Percentiles rank a stretch among this genome's conserved stretches.
Evolutionary conservation across 2,329 filamentous ascomycete genomes (phyloP).

Genomic region (Neoscytalidium dimidiatum): DNA sequence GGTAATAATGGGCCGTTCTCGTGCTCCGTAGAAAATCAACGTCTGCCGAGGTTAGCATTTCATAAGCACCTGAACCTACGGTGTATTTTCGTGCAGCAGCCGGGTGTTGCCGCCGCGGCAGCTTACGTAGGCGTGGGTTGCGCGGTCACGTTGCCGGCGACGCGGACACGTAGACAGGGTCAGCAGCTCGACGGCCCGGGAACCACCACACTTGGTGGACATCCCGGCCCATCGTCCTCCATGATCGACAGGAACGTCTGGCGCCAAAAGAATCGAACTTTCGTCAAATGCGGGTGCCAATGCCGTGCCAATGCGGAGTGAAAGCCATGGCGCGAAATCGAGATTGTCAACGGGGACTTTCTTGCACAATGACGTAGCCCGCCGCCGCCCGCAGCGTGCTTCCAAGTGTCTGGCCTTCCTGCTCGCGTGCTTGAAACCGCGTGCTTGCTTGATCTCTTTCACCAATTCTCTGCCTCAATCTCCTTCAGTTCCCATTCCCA

Average conservation of each 20-base stretch:
- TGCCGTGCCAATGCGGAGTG: neutral
- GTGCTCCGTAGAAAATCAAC: too few relatives aligned
- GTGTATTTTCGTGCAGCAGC: neutral
- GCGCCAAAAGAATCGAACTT: neutral
- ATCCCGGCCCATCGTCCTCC: neutral
- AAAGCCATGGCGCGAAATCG: neutral
- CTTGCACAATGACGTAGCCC: neutral
- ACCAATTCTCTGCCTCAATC: neutral
- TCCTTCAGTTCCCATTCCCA: neutral
- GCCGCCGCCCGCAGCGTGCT: neutral
- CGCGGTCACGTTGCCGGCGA: neutral
- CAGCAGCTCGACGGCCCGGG: neutral
- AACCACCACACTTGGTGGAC: neutral
- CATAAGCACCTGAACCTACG: too few relatives aligned
- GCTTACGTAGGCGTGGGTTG: neutral
- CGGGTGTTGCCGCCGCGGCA: neutral
- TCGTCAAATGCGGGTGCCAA: neutral
- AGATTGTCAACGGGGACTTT: neutral
- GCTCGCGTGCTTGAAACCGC: constrained; percentile 1
- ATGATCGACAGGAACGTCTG: neutral
- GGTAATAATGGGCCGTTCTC: too few relatives aligned
- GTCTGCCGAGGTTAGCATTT: too few relatives aligned
- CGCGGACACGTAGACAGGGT: neutral
- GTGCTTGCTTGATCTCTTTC: neutral
- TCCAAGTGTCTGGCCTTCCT: neutral